phyloP scores from a whole-genome alignment of 768 basidiomycete species.

The Rhizopogon vesiculosus region DNA sequence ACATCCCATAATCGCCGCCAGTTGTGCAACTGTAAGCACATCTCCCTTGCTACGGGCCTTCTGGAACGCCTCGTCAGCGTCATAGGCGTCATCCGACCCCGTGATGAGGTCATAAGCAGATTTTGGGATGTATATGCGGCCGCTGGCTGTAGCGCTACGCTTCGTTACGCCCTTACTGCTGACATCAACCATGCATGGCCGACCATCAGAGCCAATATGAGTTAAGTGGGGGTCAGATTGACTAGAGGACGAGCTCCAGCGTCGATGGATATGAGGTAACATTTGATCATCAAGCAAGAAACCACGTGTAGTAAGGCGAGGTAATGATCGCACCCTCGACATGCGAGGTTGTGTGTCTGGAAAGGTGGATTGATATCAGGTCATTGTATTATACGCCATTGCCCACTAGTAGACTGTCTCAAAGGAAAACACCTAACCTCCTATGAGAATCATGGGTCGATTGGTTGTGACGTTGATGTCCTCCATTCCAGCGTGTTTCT shows the following conservation, averaged over 20 bases:
- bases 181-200: slow-evolving; percentile 83
- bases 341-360: slow-evolving; percentile 5
- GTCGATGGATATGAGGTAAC: slow-evolving; percentile 12
- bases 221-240: slow-evolving; percentile 37
- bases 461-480: slow-evolving; percentile 72
- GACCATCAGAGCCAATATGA: slow-evolving; percentile 69
- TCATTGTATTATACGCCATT: background rate
- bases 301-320: background rate
- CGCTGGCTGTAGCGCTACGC: slow-evolving; percentile 71
- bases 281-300: background rate
- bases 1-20: slow-evolving; percentile 85
- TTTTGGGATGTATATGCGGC: slow-evolving; percentile 63
- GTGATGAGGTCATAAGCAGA: slow-evolving; percentile 64
- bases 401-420: slow-evolving; percentile 2
- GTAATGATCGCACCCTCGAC: slow-evolving; percentile 1
- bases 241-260: slow-evolving; percentile 16
- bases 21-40: slow-evolving; percentile 68
- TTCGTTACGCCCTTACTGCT: slow-evolving; percentile 54
- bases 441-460: slow-evolving; percentile 89
- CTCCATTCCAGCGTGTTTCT: slow-evolving; percentile 83
- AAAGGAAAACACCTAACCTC: slow-evolving; percentile 66
- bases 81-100: slow-evolving; percentile 7
- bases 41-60: slow-evolving; percentile 67
- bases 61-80: slow-evolving; percentile 25
- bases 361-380: background rate